Evolutionary conservation across 441 rosid genomes (phyloP).

Genomic region (Adansonia grandidieri): DNA sequence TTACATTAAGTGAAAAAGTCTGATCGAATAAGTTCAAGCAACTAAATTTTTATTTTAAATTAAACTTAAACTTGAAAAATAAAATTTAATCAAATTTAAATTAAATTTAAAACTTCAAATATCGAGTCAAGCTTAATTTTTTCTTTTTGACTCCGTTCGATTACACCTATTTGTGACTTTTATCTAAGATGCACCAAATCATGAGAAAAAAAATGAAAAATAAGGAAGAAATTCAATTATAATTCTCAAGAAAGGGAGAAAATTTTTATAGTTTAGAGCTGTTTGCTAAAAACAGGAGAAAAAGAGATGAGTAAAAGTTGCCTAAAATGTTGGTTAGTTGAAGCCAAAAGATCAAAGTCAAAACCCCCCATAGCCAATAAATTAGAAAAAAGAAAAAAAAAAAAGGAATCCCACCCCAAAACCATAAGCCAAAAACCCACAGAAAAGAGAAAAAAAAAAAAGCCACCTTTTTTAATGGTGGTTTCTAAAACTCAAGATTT

Average conservation of each 20-base stretch:
- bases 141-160: too few relatives aligned
- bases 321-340: conserved; percentile 48
- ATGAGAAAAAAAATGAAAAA: not conserved
- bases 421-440: conserved; percentile 19
- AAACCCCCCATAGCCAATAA: conserved; percentile 35
- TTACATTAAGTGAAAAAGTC: too few relatives aligned
- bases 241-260: not conserved
- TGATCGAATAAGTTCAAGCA: too few relatives aligned
- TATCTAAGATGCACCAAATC: not conserved
- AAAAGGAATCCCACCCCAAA: conserved; percentile 14
- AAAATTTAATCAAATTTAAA: too few relatives aligned
- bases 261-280: not conserved
- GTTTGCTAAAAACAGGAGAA: conserved; percentile 31
- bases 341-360: conserved; percentile 45
- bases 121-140: too few relatives aligned
- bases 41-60: too few relatives aligned
- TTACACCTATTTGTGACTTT: too few relatives aligned
- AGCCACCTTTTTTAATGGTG: conserved; percentile 29
- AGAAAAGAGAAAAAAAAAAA: not conserved
- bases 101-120: too few relatives aligned
- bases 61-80: too few relatives aligned
- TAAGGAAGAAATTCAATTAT: too few relatives aligned
- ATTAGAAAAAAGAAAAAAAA: conserved; percentile 26
- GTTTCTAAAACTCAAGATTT: conserved; percentile 37
- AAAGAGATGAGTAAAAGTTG: conserved; percentile 43